Conservation (phyloP, 129 eudicot species). For the Centrapalus pauciflorus region DNA sequence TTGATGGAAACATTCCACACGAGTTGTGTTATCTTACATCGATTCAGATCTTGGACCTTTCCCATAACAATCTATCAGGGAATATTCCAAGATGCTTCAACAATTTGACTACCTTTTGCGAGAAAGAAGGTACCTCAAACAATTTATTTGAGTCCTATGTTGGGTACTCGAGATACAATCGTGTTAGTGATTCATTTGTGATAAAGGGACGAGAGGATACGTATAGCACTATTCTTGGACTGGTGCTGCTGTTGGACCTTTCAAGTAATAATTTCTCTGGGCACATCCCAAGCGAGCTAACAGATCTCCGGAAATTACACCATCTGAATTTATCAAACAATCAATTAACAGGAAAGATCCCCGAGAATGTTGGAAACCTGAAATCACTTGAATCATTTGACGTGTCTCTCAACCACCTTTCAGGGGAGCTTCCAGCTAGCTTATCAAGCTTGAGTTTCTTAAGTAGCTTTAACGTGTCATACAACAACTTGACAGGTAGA, state of each 20-base stretch:
- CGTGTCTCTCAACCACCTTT: slow-evolving; percentile 22
- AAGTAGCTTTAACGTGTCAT: slow-evolving; percentile 8
- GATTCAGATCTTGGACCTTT: slow-evolving; percentile 27
- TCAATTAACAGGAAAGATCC: slow-evolving; percentile 30
- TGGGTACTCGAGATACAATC: too few species aligned
- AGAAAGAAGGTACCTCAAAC: background rate
- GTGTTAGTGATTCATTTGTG: slow-evolving; percentile 3
- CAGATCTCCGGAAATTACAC: background rate
- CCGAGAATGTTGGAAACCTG: slow-evolving; percentile 27
- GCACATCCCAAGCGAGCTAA: slow-evolving; percentile 20
- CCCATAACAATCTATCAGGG: slow-evolving; percentile 23
- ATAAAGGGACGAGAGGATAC: slow-evolving; percentile 16
- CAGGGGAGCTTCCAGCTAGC: slow-evolving; percentile 33
- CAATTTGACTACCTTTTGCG: background rate
- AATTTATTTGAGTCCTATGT: too few species aligned
- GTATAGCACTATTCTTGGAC: slow-evolving; percentile 5
- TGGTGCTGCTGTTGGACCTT: slow-evolving; percentile 18
- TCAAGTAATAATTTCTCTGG: slow-evolving; percentile 25
- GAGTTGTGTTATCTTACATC: slow-evolving; percentile 19
- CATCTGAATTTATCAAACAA: slow-evolving; percentile 29
- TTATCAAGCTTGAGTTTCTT: slow-evolving; percentile 15
- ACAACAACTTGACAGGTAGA: slow-evolving; percentile 1
- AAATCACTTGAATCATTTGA: slow-evolving; percentile 29
- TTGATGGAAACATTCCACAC: slow-evolving; percentile 14
- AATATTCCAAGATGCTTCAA: slow-evolving; percentile 26